Base-by-base conservation (phyloP, 805 yeast genomes). In the Metschnikowia picachoensis region DNA sequence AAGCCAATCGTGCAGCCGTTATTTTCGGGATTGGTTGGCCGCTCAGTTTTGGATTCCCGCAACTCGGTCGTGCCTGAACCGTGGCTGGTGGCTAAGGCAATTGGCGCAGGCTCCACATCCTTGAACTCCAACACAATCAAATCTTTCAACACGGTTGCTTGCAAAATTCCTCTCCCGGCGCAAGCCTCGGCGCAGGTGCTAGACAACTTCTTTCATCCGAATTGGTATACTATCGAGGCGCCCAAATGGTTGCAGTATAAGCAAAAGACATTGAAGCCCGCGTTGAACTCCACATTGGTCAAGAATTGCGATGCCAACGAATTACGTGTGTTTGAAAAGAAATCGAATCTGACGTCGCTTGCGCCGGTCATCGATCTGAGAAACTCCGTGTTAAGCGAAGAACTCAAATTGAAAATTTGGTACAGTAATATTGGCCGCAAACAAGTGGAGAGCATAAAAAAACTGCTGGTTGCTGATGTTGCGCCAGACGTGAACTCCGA, bases 11-110 rank as follows among this genome's bases (percentile, higher is more conserved):
- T 83, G 35, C 74, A 79, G 28, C 95, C 97, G 12, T 70, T 94
- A 41, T 92, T 94, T 60, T 77, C 96, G 6, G 84, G 96, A 0
- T 66, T 84, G 32, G 74, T 79, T 30, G 75, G 78, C 28, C 85
- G 80, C 57, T 87, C 97, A 0, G 69, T 77, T 16, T 66, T 90
- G 43, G 98, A 94, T 60, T 79, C 83, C 37, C 79, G 96, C 50
- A 82, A 80, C 41, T 79, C 86, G 2, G 67, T 76, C 2, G 74
- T 86, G 4, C 88, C 87, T 9, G 83, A 82, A 29, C 83, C 83
- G 12, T 83, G 87, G 58, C 73, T 76, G 39, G 60, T 82, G n/a
- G 72, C 90, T 30, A 82, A 82, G 50, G 79, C 88, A 1, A 66
- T 88, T 25, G 48, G 43, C 1, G 30, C 50, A 4, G 55, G 53